phyloP scores from a whole-genome alignment of 495 filamentous ascomycete genomes.

The Talaromyces proteolyticus region DNA sequence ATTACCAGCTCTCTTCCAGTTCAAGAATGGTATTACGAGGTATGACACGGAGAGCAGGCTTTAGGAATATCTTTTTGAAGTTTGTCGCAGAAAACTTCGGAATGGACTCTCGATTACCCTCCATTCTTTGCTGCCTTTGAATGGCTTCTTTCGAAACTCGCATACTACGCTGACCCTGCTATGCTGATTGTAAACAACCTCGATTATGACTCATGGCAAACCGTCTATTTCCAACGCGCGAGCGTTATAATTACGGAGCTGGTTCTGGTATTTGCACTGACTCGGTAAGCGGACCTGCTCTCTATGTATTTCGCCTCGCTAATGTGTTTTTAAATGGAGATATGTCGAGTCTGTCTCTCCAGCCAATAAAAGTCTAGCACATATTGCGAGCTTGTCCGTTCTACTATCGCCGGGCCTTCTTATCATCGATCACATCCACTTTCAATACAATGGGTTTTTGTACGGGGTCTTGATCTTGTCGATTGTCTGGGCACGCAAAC shows the following conservation, averaged over 20 bases:
- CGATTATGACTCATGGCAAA: slow-evolving; percentile 82
- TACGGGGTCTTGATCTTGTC: slow-evolving; percentile 87
- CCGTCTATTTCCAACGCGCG: slow-evolving; percentile 83
- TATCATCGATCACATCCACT: slow-evolving; percentile 98
- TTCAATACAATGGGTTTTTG: slow-evolving; percentile 97
- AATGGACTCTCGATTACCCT: slow-evolving; percentile 99
- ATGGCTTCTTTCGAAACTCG: slow-evolving; percentile 82
- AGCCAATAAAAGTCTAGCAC: slow-evolving; percentile 65
- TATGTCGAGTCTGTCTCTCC: slow-evolving; percentile 63
- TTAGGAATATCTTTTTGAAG: slow-evolving; percentile 2
- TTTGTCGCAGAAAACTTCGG: slow-evolving; percentile 66
- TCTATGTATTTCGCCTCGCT: not conserved
- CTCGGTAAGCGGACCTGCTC: slow-evolving; percentile 45
- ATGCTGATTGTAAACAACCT: slow-evolving; percentile 82
- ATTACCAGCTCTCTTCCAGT: slow-evolving; percentile 85
- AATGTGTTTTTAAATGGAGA: slow-evolving; percentile 33
- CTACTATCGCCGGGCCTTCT: slow-evolving; percentile 87
- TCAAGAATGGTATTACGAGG: slow-evolving; percentile 92
- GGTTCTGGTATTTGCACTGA: slow-evolving; percentile 76
- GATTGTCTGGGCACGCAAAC: slow-evolving; percentile 71
- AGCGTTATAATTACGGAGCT: slow-evolving; percentile 87
- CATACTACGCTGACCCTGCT: slow-evolving; percentile 65
- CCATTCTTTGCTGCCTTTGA: slow-evolving; percentile 98
- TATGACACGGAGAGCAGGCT: slow-evolving; percentile 18
- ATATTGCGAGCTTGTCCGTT: slow-evolving; percentile 83